Base-by-base conservation (phyloP, 1,284 basidiomycete genomes). In the Cryptococcus sp. region DNA sequence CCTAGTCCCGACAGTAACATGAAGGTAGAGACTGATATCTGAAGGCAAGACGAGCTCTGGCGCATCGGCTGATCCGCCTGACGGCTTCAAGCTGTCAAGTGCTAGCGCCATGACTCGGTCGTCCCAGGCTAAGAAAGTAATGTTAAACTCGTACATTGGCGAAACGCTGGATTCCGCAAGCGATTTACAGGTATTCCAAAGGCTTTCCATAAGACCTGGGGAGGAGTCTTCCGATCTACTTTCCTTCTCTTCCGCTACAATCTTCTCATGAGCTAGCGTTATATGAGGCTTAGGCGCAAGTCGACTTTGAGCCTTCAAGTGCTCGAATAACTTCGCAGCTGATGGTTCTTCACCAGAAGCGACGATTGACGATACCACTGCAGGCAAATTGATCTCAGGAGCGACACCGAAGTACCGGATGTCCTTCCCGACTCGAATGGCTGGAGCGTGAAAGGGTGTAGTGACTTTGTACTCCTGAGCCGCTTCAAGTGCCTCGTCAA, bases 1-100 rank as follows among this genome's bases (percentile, higher is more conserved):
- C 52, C 72, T 66, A 4, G 90, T 95, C 2, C 90, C 96, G 4
- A 98, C 84, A 0, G 96, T 98, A 57, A 98, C 83, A 72, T 98
- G 96, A 61, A 94, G 71, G 58, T 81, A 62, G 10, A 77, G 64
- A 57, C 76, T 77, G 10, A 85, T 65, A 14, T 82, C 80, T 13
- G 77, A 68, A 0, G 82, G 78, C 23, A 93, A 51, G 0, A 71
- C 37, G 11, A 49, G 45, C 23, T 48, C 44, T 33, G 46, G 34
- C 36, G 35, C 32, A 48, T 44, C 23, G 32, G 54, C 49, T 54
- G 60, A 50, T 64, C 57, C 14, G 53, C 45, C 43, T 73, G 83
- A 75, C 2, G 75, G 72, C 6, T 68, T 68, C 3, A 92, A 58
- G 52, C 84, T 79, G 5, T 83, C 82, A 13, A 92, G 81, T 0